These are phyloP conservation scores for Cenchrus americanus DNA, from an alignment of 176 grass and related monocot genomes.

Conservation along the genomic window DNA sequence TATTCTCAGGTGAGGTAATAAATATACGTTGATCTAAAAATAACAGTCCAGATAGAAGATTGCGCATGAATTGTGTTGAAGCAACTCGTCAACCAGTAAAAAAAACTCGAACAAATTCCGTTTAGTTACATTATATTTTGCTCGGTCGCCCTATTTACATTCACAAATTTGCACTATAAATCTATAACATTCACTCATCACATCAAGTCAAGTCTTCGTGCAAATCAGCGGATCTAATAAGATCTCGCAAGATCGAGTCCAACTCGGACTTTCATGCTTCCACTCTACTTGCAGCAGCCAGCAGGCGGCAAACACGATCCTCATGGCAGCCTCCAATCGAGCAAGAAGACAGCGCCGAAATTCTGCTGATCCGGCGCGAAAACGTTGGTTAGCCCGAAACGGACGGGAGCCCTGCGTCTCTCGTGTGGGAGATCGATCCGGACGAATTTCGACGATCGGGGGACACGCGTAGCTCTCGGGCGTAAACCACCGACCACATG, in stretches of 20 bases:
- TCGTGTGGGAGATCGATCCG: neutral
- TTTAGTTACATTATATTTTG: too few species aligned
- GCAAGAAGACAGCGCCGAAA: constrained; percentile 23
- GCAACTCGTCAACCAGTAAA: too few species aligned
- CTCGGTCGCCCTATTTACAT: too few species aligned
- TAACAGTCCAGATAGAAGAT: too few species aligned
- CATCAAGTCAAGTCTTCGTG: too few species aligned
- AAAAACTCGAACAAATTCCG: too few species aligned
- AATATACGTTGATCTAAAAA: too few species aligned
- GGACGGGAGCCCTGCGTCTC: neutral
- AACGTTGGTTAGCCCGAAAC: neutral
- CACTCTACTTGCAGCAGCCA: neutral
- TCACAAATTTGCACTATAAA: too few species aligned
- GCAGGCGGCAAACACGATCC: constrained; percentile 1
- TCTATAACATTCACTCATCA: too few species aligned
- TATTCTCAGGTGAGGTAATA: too few species aligned
- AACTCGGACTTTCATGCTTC: constrained; percentile 18
- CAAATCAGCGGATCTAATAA: too few species aligned
- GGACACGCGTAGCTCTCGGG: neutral
- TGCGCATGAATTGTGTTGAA: too few species aligned
- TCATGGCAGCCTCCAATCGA: neutral
- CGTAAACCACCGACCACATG: neutral
- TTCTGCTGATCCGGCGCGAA: neutral
- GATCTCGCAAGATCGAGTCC: constrained; percentile 26
- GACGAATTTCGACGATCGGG: constrained; percentile 18